phyloP scores from a whole-genome alignment of 2,329 filamentous ascomycete species.

The Neofusicoccum parvum region DNA sequence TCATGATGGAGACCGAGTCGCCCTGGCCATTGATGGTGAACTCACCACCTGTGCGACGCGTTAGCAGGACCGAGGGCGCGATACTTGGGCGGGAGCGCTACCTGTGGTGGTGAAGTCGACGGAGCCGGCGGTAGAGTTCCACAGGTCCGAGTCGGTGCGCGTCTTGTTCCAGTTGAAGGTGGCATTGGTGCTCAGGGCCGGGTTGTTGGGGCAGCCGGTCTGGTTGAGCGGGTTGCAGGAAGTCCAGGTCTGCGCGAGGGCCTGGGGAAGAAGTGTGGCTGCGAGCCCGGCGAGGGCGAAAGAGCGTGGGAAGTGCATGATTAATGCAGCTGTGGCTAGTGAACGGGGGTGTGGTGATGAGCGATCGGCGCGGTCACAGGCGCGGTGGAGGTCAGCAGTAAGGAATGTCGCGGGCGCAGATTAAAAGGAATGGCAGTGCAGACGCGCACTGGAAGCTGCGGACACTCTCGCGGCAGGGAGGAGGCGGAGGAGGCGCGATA shows the following conservation, averaged over 20 bases:
- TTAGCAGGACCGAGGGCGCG: not conserved
- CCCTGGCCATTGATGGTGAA: constrained; percentile 72
- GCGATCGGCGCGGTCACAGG: constrained; percentile 12
- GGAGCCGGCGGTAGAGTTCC: constrained; percentile 68
- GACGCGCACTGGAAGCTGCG: constrained; percentile 9
- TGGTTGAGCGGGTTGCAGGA: constrained; percentile 75
- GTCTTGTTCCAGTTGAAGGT: constrained; percentile 56
- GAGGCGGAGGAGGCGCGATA: constrained; percentile 16
- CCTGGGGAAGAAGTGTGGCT: constrained; percentile 44
- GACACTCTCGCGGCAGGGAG: constrained; percentile 10
- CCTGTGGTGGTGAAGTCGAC: constrained; percentile 61
- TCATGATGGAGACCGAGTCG: constrained; percentile 76
- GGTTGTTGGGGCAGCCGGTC: constrained; percentile 68
- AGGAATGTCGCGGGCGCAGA: constrained; percentile 12
- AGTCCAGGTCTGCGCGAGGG: constrained; percentile 73
- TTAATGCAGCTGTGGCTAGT: constrained; percentile 16
- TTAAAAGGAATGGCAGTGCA: constrained; percentile 18
- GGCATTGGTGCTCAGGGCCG: constrained; percentile 66
- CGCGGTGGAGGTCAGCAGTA: constrained; percentile 2
- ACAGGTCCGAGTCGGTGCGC: constrained; percentile 50
- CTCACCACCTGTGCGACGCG: constrained; percentile 57
- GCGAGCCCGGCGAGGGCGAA: constrained; percentile 42
- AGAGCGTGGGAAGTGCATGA: constrained; percentile 18
- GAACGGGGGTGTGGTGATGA: constrained; percentile 4
- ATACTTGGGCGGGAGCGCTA: not conserved